Evolutionary conservation across 2,329 filamentous ascomycete genomes (phyloP).

Genomic region (Nemania abortiva): DNA sequence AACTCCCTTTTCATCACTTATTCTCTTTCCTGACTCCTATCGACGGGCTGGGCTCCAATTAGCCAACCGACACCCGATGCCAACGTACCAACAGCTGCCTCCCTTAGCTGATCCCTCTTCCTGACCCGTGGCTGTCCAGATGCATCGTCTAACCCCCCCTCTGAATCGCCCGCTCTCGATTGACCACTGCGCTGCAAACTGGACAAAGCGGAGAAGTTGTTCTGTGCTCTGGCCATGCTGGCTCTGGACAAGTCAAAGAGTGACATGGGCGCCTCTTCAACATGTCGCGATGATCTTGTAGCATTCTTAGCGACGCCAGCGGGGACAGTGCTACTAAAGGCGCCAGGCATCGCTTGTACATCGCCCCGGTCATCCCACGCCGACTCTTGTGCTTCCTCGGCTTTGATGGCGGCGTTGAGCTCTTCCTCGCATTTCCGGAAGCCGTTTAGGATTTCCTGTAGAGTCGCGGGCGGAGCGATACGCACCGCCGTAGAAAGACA

Average conservation of each 20-base stretch:
- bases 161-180: constrained; percentile 52
- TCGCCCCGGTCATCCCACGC: constrained; percentile 77
- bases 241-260: constrained; percentile 73
- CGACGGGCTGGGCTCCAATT: constrained; percentile 66
- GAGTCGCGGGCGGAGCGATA: constrained; percentile 75
- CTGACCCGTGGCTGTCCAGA: constrained; percentile 59
- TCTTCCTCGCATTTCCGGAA: constrained; percentile 85
- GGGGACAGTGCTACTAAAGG: constrained; percentile 58
- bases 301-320: constrained; percentile 47
- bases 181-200: constrained; percentile 61
- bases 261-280: constrained; percentile 70
- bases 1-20: constrained; percentile 23
- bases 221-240: constrained; percentile 69
- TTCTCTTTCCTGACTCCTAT: constrained; percentile 48
- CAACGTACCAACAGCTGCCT: constrained; percentile 74
- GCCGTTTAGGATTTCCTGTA: constrained; percentile 80
- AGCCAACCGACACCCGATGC: constrained; percentile 77
- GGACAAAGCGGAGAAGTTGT: constrained; percentile 68
- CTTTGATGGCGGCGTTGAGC: constrained; percentile 72
- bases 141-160: constrained; percentile 45
- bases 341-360: constrained; percentile 66
- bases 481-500: constrained; percentile 81
- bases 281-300: constrained; percentile 51
- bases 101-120: constrained; percentile 78
- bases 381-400: constrained; percentile 76